These are phyloP conservation scores for Globisporangium takayamanum DNA, from an alignment of 352 stramenopile species.

Conservation along the genomic window DNA sequence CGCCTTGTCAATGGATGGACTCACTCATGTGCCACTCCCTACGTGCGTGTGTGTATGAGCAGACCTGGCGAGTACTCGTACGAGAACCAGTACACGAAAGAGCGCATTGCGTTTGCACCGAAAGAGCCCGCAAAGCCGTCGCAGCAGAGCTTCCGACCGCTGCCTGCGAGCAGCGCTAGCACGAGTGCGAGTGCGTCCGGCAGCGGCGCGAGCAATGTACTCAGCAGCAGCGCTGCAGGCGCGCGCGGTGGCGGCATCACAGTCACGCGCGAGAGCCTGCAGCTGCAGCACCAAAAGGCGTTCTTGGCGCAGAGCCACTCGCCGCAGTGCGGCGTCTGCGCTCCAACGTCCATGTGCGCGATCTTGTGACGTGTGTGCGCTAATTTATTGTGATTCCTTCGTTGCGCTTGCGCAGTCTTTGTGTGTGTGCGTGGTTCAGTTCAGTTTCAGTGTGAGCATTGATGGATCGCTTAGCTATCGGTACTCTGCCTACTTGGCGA, in stretches of 20 bases:
- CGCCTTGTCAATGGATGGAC: not conserved
- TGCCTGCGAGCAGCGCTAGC: conserved; percentile 6
- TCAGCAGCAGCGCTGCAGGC: not conserved
- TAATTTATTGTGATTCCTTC: not conserved
- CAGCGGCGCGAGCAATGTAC: not conserved
- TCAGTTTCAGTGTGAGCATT: too few relatives aligned
- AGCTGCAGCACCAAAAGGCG: conserved; percentile 79
- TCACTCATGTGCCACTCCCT: not conserved
- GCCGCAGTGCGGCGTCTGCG: conserved; percentile 55
- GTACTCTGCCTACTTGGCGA: conserved; percentile 8
- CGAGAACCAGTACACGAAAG: conserved; percentile 86
- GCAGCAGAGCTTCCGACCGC: conserved; percentile 70
- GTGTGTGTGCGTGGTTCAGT: not conserved
- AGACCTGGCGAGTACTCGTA: conserved; percentile 84
- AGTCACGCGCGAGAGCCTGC: conserved; percentile 78
- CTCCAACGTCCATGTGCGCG: conserved; percentile 24
- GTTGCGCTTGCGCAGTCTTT: not conserved
- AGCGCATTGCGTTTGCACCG: conserved; percentile 81
- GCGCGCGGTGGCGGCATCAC: conserved; percentile 31
- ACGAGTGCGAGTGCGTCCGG: conserved; percentile 1
- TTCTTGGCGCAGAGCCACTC: conserved; percentile 67
- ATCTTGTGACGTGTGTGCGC: conserved; percentile 41
- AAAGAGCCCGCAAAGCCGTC: conserved; percentile 84
- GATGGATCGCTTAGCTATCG: too few relatives aligned
- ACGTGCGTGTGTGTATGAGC: not conserved